phyloP scores from a whole-genome alignment of 306 rosid genomes.

The Quercus bicolor region DNA sequence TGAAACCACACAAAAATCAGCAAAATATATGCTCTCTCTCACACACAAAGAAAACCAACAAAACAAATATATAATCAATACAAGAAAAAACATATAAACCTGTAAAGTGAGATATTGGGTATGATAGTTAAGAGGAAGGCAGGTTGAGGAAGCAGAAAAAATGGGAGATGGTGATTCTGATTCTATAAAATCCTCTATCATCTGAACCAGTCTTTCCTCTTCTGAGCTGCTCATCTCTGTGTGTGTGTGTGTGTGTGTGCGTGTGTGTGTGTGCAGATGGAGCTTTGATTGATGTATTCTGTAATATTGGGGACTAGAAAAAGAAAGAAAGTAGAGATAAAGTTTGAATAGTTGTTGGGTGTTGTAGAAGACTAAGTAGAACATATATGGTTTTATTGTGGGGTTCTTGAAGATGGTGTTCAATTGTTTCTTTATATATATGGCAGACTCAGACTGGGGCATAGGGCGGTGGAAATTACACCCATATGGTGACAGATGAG shows the following conservation, averaged over 20 bases:
- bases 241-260: too few relatives aligned
- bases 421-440: neutral
- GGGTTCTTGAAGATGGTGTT: too few relatives aligned
- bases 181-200: slow-evolving; percentile 77
- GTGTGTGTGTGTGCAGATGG: neutral
- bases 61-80: neutral
- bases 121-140: slow-evolving; percentile 27
- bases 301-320: neutral
- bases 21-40: neutral
- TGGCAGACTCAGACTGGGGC: neutral
- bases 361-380: neutral
- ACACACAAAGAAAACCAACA: neutral
- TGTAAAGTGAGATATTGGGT: slow-evolving; percentile 42
- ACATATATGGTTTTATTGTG: too few relatives aligned
- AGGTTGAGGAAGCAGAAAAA: slow-evolving; percentile 32
- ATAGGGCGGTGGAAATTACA: slow-evolving; percentile 35
- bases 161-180: slow-evolving; percentile 40
- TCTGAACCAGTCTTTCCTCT: slow-evolving; percentile 50
- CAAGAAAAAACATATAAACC: slow-evolving; percentile 16
- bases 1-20: slow-evolving; percentile 12
- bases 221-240: slow-evolving; percentile 61
- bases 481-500: slow-evolving; percentile 33
- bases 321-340: neutral
- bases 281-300: too few relatives aligned
- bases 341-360: neutral